Evolutionary conservation across 345 rosid genomes (phyloP).

Genomic region (Salix arbutifolia): DNA sequence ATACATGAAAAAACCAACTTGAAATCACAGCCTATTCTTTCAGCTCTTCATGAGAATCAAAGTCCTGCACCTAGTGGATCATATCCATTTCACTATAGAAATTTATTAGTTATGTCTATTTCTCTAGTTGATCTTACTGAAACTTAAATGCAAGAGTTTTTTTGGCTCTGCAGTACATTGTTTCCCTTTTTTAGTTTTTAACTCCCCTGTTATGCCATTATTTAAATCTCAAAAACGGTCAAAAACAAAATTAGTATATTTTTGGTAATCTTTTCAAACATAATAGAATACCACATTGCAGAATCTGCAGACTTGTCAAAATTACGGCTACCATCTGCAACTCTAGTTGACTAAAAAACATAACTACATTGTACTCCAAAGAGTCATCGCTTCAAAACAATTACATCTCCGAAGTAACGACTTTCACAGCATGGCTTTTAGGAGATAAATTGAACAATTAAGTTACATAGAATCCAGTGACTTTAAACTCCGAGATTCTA

Average conservation of each 20-base stretch:
- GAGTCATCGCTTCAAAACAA: background rate
- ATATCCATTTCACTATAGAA: background rate
- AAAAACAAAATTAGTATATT: background rate
- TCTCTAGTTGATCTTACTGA: background rate
- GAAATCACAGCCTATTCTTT: background rate
- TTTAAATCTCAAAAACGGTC: background rate
- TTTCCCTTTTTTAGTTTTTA: background rate
- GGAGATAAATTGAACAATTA: no score
- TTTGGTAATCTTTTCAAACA: background rate
- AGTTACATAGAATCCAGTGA: background rate
- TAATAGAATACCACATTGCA: background rate
- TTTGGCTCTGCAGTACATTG: background rate
- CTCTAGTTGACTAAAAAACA: background rate
- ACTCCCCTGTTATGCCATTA: background rate
- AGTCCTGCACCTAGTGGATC: background rate
- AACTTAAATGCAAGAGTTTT: background rate
- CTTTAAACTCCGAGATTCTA: constrained; percentile 3
- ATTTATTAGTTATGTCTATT: background rate
- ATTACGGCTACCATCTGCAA: constrained; percentile 5
- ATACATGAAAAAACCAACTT: background rate
- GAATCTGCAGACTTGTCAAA: constrained; percentile 9
- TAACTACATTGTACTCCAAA: no score
- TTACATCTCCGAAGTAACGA: background rate
- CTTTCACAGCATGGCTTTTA: background rate
- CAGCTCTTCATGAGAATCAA: background rate